Evolutionary conservation across 805 yeast species (phyloP).

Genomic region (Starmerella riodocensis): DNA sequence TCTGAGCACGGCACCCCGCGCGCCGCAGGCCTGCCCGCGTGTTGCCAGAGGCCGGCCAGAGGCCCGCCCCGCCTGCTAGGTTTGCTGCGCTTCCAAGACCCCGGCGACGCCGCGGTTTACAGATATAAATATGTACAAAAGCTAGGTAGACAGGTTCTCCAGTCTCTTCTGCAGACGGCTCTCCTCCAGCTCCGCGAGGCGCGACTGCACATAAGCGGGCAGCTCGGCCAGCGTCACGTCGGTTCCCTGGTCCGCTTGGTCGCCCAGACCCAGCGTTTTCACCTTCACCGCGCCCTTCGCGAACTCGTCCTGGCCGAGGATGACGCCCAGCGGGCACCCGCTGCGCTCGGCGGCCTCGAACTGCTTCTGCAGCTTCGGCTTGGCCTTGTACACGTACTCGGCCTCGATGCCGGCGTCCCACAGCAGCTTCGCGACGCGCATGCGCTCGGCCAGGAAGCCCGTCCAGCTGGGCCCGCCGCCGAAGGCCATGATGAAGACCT

Average conservation of each 20-base stretch:
- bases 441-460: conserved; percentile 84
- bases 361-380: conserved; percentile 90
- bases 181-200: conserved; percentile 28
- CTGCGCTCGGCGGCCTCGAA: conserved; percentile 94
- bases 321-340: conserved; percentile 82
- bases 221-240: conserved; percentile 51
- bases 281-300: conserved; percentile 70
- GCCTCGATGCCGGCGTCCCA: conserved; percentile 86
- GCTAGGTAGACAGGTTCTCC: too few relatives aligned
- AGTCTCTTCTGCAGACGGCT: background rate
- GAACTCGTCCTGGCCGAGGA: conserved; percentile 89
- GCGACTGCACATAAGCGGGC: conserved; percentile 39
- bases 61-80: too few relatives aligned
- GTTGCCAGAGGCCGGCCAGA: too few relatives aligned
- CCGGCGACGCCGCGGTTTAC: too few relatives aligned
- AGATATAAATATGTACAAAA: too few relatives aligned
- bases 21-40: too few relatives aligned
- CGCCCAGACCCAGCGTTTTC: conserved; percentile 81
- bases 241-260: conserved; percentile 76
- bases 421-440: conserved; percentile 65
- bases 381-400: conserved; percentile 82
- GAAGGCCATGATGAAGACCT: conserved; percentile 92
- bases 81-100: too few relatives aligned
- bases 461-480: conserved; percentile 97
- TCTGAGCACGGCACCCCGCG: too few relatives aligned